Evolutionary conservation across 352 stramenopile genomes (phyloP).

Genomic region (Globisporangium carolinianum): DNA sequence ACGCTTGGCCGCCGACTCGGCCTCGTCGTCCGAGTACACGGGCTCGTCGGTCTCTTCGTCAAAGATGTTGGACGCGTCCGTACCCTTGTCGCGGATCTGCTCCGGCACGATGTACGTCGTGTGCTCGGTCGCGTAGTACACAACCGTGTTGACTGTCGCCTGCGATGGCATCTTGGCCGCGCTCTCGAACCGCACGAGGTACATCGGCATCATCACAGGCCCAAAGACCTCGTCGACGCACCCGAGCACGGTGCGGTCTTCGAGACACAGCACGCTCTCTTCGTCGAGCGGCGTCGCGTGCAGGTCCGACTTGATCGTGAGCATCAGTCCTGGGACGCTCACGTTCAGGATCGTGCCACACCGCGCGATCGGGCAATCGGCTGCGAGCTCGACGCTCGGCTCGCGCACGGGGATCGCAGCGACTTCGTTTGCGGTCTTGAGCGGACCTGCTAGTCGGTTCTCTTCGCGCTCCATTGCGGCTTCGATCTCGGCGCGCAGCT

Average conservation of each 20-base stretch:
- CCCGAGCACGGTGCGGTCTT: constrained; percentile 66
- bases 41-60: constrained; percentile 78
- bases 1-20: constrained; percentile 62
- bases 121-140: constrained; percentile 76
- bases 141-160: constrained; percentile 26
- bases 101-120: constrained; percentile 76
- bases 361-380: constrained; percentile 58
- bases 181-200: constrained; percentile 74
- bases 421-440: constrained; percentile 69
- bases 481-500: constrained; percentile 69
- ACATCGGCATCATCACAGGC: constrained; percentile 81
- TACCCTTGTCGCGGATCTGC: constrained; percentile 74
- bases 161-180: constrained; percentile 57
- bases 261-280: constrained; percentile 75
- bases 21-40: constrained; percentile 81
- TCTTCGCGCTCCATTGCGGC: constrained; percentile 70
- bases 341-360: constrained; percentile 66
- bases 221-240: constrained; percentile 85
- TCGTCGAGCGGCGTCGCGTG: constrained; percentile 64
- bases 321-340: constrained; percentile 50
- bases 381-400: constrained; percentile 61
- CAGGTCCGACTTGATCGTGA: constrained; percentile 71
- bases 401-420: constrained; percentile 42
- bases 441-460: constrained; percentile 28
- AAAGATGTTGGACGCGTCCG: constrained; percentile 82